Conservation (phyloP, 306 rosid species). For the Citrullus amarus region DNA sequence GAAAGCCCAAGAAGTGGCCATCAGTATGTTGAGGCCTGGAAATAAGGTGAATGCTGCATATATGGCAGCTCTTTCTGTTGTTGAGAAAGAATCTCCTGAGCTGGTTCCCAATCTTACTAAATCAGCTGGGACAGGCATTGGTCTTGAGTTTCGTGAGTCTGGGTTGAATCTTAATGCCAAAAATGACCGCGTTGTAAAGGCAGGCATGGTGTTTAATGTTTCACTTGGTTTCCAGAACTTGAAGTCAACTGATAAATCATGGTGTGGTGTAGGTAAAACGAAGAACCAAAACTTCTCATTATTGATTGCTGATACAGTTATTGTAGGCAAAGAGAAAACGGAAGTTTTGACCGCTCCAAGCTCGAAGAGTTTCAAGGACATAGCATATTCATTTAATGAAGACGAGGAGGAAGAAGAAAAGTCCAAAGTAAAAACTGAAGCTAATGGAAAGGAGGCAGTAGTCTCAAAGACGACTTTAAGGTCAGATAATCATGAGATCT, state of each 20-base stretch:
- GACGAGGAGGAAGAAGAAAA: conserved; percentile 63
- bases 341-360: conserved; percentile 55
- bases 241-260: conserved; percentile 39
- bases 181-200: conserved; percentile 58
- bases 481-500: conserved; percentile 85
- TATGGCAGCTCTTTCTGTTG: conserved; percentile 65
- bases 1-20: conserved; percentile 74
- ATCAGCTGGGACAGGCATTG: conserved; percentile 88
- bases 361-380: conserved; percentile 66
- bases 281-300: conserved; percentile 53
- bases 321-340: conserved; percentile 48
- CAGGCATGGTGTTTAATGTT: conserved; percentile 86
- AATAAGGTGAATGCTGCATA: conserved; percentile 57
- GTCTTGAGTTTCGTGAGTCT: conserved; percentile 95
- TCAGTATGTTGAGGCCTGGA: conserved; percentile 57
- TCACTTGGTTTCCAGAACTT: conserved; percentile 81
- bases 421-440: conserved; percentile 25
- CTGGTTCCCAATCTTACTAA: conserved; percentile 56
- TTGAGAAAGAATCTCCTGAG: conserved; percentile 74
- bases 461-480: conserved; percentile 76
- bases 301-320: conserved; percentile 77
- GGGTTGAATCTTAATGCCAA: conserved; percentile 73
- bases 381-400: conserved; percentile 88
- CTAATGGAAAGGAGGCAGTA: conserved; percentile 30
- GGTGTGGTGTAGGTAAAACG: conserved; percentile 25